Conservation (phyloP, 108 stramenopile species). For the Nitzschia sp. region DNA sequence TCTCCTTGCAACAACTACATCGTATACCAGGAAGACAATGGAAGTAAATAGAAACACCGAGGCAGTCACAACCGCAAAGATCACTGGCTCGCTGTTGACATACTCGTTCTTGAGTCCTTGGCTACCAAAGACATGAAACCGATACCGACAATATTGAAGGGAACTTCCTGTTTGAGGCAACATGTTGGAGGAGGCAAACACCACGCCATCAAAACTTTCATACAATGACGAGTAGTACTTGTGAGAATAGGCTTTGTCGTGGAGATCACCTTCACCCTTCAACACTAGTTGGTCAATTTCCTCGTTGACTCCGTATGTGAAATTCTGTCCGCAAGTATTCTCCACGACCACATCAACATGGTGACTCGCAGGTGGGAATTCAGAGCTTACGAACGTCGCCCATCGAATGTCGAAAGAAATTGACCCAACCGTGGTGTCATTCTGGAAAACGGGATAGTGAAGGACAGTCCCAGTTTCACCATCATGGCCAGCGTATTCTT, state of each 20-base stretch:
- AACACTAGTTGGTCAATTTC: constrained; percentile 29
- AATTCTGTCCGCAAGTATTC: constrained; percentile 39
- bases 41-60: constrained; percentile 4
- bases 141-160: constrained; percentile 6
- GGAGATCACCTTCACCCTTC: constrained; percentile 51
- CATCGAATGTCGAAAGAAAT: not conserved
- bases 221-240: not conserved
- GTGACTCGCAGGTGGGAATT: not conserved
- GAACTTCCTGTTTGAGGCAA: not conserved
- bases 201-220: not conserved
- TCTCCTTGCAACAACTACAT: constrained; percentile 2
- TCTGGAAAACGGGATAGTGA: not conserved
- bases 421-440: not conserved
- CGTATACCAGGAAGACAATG: constrained; percentile 1
- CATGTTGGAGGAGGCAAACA: not conserved
- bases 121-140: constrained; percentile 25
- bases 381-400: not conserved
- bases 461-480: not conserved
- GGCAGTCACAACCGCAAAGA: not conserved
- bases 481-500: not conserved
- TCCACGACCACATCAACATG: constrained; percentile 34
- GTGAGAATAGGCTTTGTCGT: constrained; percentile 41
- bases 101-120: constrained; percentile 37
- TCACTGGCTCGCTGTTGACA: constrained; percentile 14
- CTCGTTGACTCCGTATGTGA: constrained; percentile 46